A percentile compares a stretch with the other conserved stretches of the same genome.
These are phyloP conservation scores for Cymbopogon flexuosus DNA, from an alignment of 202 grass and related monocot genomes.

Conservation along the genomic window DNA sequence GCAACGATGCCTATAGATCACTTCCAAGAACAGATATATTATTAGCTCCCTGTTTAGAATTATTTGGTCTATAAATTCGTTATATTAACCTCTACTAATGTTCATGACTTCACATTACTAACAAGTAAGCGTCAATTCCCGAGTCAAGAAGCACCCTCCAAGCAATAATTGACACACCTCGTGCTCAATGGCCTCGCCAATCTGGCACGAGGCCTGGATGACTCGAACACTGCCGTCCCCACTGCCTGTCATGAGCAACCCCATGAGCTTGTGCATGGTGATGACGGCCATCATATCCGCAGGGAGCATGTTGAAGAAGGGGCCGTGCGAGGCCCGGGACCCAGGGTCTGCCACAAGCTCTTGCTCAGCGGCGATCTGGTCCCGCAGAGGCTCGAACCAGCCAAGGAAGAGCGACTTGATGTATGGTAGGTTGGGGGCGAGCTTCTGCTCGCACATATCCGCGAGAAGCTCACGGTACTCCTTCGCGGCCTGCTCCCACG, in stretches of 20 bases:
- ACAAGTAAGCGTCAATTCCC: neutral
- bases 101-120: neutral
- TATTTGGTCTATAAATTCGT: neutral
- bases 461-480: constrained; percentile 78
- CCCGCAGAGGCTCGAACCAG: constrained; percentile 84
- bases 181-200: constrained; percentile 82
- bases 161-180: constrained; percentile 47
- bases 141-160: neutral
- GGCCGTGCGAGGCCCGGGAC: constrained; percentile 19
- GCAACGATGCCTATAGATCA: no score
- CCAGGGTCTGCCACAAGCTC: constrained; percentile 28
- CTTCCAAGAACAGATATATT: neutral
- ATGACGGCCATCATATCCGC: constrained; percentile 96
- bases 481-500: constrained; percentile 87
- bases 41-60: neutral
- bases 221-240: constrained; percentile 65
- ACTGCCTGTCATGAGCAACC: constrained; percentile 66
- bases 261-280: constrained; percentile 97
- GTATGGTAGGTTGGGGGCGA: constrained; percentile 85
- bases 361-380: constrained; percentile 61
- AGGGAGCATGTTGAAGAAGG: constrained; percentile 55
- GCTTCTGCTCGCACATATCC: constrained; percentile 87
- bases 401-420: constrained; percentile 89
- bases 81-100: neutral
- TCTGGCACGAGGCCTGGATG: constrained; percentile 47